Evolutionary conservation across 129 eudicot genomes (phyloP).

Genomic region (Calendula officinalis): DNA sequence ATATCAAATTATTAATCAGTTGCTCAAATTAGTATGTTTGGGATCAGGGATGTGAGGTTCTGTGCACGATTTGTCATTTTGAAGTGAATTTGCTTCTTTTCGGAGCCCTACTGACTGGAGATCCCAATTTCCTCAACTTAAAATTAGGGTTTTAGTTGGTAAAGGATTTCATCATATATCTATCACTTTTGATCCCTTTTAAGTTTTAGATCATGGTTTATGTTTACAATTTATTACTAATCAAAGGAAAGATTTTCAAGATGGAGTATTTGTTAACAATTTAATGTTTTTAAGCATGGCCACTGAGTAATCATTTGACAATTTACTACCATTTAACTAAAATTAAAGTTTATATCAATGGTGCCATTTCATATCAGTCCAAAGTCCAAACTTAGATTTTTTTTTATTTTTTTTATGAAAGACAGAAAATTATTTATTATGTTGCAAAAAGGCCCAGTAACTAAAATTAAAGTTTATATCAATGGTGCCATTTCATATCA

Average conservation of each 20-base stretch:
- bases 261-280: too few species aligned
- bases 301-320: not conserved
- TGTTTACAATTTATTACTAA: too few species aligned
- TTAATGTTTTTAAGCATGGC: too few species aligned
- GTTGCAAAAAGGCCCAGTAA: too few species aligned
- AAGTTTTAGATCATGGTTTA: too few species aligned
- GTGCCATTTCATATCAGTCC: slow-evolving; percentile 1
- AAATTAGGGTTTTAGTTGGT: slow-evolving; percentile 27
- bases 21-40: not conserved
- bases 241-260: too few species aligned
- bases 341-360: not conserved
- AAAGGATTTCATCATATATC: not conserved
- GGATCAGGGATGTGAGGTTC: slow-evolving; percentile 8
- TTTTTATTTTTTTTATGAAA: too few species aligned
- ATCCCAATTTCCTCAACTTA: slow-evolving; percentile 15
- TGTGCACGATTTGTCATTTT: not conserved
- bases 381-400: too few species aligned
- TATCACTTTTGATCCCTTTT: not conserved
- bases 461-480: not conserved
- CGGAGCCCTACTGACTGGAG: not conserved
- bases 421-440: slow-evolving; percentile 2
- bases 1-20: not conserved
- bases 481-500: too few species aligned
- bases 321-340: slow-evolving; percentile 4
- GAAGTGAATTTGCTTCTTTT: slow-evolving; percentile 18